Percentiles rank a stretch among this genome's conserved stretches.
Conservation (phyloP, 169 alveolate species). For the Eimeria falciformis region DNA sequence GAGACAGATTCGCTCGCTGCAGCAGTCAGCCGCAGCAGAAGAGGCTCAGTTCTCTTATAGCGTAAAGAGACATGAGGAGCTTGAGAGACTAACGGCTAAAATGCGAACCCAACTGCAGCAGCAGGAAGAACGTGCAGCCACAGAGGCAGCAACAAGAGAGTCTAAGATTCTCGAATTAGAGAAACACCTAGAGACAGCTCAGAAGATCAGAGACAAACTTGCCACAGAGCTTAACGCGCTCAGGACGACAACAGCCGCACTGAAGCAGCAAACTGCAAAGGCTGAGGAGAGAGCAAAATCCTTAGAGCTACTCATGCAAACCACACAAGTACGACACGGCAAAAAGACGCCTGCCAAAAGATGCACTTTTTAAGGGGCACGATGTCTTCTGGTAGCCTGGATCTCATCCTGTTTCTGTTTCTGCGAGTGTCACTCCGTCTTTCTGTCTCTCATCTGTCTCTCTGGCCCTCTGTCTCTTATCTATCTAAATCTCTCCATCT, state of each 20-base stretch:
- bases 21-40: conserved; percentile 71
- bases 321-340: neutral
- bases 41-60: conserved; percentile 32
- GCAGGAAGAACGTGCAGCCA: neutral
- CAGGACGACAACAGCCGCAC: neutral
- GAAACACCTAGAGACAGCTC: neutral
- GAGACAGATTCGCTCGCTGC: conserved; percentile 64
- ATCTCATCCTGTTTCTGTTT: conserved; percentile 22
- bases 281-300: conserved; percentile 27
- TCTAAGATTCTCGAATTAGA: conserved; percentile 16
- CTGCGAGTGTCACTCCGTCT: neutral
- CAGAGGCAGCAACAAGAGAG: conserved; percentile 14
- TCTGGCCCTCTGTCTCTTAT: neutral
- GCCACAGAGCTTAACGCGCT: conserved; percentile 22
- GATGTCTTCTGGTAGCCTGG: neutral
- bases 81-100: conserved; percentile 22
- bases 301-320: neutral
- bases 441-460: neutral
- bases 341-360: too few species aligned
- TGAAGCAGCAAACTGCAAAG: neutral
- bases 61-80: conserved; percentile 38
- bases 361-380: too few species aligned
- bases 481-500: too few species aligned
- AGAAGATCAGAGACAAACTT: neutral
- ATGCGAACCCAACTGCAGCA: conserved; percentile 42